Percentiles rank a stretch among this genome's conserved stretches.
Conservation (phyloP, 768 basidiomycete species). For the Kwoniella newhampshirensis region DNA sequence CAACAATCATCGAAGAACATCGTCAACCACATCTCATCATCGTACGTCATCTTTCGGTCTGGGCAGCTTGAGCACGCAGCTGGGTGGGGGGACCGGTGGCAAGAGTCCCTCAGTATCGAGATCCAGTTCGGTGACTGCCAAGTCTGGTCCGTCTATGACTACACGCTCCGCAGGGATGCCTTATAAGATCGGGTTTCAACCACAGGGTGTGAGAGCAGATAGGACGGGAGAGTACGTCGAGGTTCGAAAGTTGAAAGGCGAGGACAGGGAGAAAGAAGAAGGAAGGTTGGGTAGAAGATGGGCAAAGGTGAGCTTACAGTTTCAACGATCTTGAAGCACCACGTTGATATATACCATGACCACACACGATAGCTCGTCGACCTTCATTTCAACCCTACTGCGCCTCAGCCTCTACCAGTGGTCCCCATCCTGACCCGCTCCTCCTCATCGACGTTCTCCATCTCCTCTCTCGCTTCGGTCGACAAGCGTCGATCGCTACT, state of each 20-base stretch:
- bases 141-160: constrained; percentile 6
- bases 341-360: no score
- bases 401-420: constrained; percentile 27
- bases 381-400: constrained; percentile 56
- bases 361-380: constrained; percentile 54
- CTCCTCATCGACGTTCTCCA: constrained; percentile 67
- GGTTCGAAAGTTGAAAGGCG: constrained; percentile 48
- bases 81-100: no score
- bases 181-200: constrained; percentile 91
- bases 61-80: no score
- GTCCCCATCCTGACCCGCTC: constrained; percentile 59
- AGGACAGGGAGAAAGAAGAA: constrained; percentile 68
- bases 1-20: constrained; percentile 4
- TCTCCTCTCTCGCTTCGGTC: constrained; percentile 16
- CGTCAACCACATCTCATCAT: constrained; percentile 2
- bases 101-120: constrained; percentile 17
- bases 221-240: constrained; percentile 79
- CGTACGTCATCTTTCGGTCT: constrained; percentile 16
- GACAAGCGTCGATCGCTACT: constrained; percentile 34
- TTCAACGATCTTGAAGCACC: no score
- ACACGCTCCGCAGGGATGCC: constrained; percentile 45
- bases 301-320: constrained; percentile 71
- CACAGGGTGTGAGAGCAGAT: constrained; percentile 74
- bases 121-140: constrained; percentile 27
- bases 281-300: constrained; percentile 80